These are phyloP conservation scores for Lactarius hengduanensis DNA, from an alignment of 768 basidiomycete genomes.

Conservation along the genomic window DNA sequence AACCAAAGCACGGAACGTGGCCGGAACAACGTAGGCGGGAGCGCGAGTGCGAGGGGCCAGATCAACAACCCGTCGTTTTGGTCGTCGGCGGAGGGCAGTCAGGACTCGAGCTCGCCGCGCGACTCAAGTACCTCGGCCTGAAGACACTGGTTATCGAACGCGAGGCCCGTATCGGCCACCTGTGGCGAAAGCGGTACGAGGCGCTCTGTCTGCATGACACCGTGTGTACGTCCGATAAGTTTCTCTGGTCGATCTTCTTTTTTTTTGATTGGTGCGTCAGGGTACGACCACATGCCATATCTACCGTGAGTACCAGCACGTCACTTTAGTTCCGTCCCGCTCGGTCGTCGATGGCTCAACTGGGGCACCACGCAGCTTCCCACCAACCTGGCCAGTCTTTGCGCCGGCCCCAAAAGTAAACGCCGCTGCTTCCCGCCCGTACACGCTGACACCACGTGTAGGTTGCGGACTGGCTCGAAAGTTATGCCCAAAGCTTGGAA, in stretches of 20 bases:
- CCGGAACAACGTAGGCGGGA: conserved; percentile 38
- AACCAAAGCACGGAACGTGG: conserved; percentile 45
- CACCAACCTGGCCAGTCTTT: conserved; percentile 36
- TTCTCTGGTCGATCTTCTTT: conserved; percentile 22
- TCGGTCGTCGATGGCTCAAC: background rate
- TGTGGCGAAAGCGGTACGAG: conserved; percentile 67
- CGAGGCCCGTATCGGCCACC: conserved; percentile 56
- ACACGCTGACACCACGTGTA: conserved; percentile 30
- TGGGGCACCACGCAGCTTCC: conserved; percentile 32
- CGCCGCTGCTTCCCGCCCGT: background rate
- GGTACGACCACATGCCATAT: conserved; percentile 57
- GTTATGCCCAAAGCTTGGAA: conserved; percentile 57
- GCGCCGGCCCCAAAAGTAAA: conserved; percentile 36
- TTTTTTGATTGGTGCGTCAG: conserved; percentile 31
- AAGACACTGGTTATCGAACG: conserved; percentile 60
- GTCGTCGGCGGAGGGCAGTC: conserved; percentile 53
- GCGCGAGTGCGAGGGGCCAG: conserved; percentile 38
- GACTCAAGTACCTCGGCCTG: conserved; percentile 53
- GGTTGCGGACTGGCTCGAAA: conserved; percentile 68
- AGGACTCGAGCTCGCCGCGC: conserved; percentile 57
- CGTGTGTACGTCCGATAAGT: conserved; percentile 48
- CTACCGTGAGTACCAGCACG: conserved; percentile 28
- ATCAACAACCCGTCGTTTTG: conserved; percentile 51
- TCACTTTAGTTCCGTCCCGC: background rate
- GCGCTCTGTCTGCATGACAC: conserved; percentile 65